These are phyloP conservation scores for Ceratopteris richardii DNA, from an alignment of 75 land plant species.

Conservation along the genomic window DNA sequence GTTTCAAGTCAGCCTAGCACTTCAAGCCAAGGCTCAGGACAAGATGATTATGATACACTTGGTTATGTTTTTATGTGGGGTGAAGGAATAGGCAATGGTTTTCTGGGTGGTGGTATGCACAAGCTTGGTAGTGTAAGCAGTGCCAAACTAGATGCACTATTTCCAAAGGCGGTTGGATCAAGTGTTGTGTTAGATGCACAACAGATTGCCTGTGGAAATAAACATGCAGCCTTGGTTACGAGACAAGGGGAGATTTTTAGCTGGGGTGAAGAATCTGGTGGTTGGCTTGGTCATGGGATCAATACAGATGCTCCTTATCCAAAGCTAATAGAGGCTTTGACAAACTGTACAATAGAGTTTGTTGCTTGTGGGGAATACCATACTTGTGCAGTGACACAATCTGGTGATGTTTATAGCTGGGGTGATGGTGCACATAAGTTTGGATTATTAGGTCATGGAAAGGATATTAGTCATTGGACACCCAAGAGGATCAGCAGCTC, in stretches of 20 bases:
- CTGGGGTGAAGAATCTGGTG: slow-evolving; percentile 65
- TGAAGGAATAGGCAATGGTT: slow-evolving; percentile 42
- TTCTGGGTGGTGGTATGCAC: slow-evolving; percentile 21
- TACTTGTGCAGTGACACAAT: slow-evolving; percentile 45
- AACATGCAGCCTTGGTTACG: slow-evolving; percentile 52
- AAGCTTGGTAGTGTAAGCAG: slow-evolving; percentile 25
- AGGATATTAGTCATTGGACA: slow-evolving; percentile 51
- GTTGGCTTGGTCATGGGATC: slow-evolving; percentile 53
- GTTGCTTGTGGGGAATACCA: slow-evolving; percentile 65
- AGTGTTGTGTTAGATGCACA: slow-evolving; percentile 43
- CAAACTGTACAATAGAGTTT: slow-evolving; percentile 26
- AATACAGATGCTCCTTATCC: slow-evolving; percentile 39
- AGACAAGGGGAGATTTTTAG: slow-evolving; percentile 52
- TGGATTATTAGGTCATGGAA: slow-evolving; percentile 57
- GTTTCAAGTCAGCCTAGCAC: slow-evolving; percentile 61
- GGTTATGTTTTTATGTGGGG: slow-evolving; percentile 61
- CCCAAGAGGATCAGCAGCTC: slow-evolving; percentile 48
- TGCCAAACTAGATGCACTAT: slow-evolving; percentile 33
- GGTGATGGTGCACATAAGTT: slow-evolving; percentile 52
- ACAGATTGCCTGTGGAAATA: slow-evolving; percentile 46
- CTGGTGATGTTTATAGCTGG: slow-evolving; percentile 62
- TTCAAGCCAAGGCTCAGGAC: slow-evolving; percentile 63
- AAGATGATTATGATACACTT: slow-evolving; percentile 48
- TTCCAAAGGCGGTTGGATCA: slow-evolving; percentile 44
- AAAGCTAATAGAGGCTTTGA: slow-evolving; percentile 40